Evolutionary conservation across 2,329 filamentous ascomycete genomes (phyloP).

Genomic region (Fusarium circinatum): DNA sequence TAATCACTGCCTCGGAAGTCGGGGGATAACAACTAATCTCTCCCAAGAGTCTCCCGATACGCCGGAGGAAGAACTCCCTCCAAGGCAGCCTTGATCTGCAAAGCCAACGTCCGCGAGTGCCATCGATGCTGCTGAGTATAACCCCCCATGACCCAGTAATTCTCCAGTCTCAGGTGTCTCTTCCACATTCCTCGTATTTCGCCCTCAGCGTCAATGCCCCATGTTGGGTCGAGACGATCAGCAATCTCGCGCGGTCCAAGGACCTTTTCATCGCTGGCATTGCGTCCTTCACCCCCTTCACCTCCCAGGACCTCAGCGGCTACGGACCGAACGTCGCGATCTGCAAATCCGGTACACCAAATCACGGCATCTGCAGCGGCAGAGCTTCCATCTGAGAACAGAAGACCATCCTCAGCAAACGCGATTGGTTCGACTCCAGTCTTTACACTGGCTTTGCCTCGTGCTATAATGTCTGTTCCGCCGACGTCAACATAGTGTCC

Average conservation of each 20-base stretch:
- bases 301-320: conserved; percentile 3
- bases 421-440: conserved; percentile 1
- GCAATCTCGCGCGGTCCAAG: conserved; percentile 6
- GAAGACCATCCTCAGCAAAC: conserved; percentile 2
- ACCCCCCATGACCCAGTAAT: conserved; percentile 33
- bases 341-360: conserved; percentile 28
- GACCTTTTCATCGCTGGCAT: neutral
- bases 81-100: conserved; percentile 32
- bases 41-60: conserved; percentile 6
- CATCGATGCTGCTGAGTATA: conserved; percentile 31
- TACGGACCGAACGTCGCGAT: conserved; percentile 3
- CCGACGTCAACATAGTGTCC: conserved; percentile 29
- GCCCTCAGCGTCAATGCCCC: conserved; percentile 25
- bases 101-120: conserved; percentile 23
- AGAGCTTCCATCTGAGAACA: conserved; percentile 16
- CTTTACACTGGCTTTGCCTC: conserved; percentile 14
- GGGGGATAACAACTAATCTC: neutral
- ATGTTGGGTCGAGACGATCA: conserved; percentile 9
- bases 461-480: neutral
- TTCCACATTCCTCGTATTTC: conserved; percentile 39
- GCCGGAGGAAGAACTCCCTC: conserved; percentile 21
- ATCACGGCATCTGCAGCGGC: conserved; percentile 12
- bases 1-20: neutral
- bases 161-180: conserved; percentile 15
- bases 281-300: neutral